These are phyloP conservation scores for Dalbergia cultrata DNA, from an alignment of 306 rosid genomes.

Conservation along the genomic window DNA sequence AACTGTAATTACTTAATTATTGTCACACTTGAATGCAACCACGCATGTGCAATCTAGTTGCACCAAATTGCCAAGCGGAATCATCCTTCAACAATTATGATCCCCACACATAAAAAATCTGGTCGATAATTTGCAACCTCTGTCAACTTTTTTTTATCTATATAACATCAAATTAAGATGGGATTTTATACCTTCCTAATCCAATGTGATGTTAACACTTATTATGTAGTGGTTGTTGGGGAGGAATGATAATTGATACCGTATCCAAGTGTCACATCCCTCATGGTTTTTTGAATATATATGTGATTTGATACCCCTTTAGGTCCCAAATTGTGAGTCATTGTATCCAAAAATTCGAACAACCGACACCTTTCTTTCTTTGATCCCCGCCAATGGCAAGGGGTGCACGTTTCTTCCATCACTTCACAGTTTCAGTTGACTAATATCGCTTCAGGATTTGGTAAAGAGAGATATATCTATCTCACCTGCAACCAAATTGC, in stretches of 20 bases:
- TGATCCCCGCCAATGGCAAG: constrained; percentile 51
- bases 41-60: constrained; percentile 82
- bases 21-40: constrained; percentile 66
- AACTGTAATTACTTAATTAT: constrained; percentile 34
- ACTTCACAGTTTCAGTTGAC: constrained; percentile 21
- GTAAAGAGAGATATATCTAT: constrained; percentile 42
- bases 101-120: constrained; percentile 63
- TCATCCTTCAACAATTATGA: constrained; percentile 47
- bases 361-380: constrained; percentile 57
- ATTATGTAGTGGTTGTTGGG: constrained; percentile 47
- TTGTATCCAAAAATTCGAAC: constrained; percentile 64
- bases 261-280: constrained; percentile 58
- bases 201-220: constrained; percentile 50
- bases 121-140: constrained; percentile 53
- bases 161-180: constrained; percentile 50
- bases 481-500: constrained; percentile 41
- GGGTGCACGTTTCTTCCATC: constrained; percentile 49
- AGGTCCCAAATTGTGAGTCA: constrained; percentile 62
- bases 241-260: constrained; percentile 48
- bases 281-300: constrained; percentile 31
- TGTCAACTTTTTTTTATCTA: constrained; percentile 38
- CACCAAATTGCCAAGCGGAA: constrained; percentile 59
- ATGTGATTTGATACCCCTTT: constrained; percentile 29
- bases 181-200: constrained; percentile 57
- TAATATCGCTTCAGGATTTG: constrained; percentile 40